Evolutionary conservation across 108 stramenopile genomes (phyloP).

Genomic region (Skeletonema costatum): DNA sequence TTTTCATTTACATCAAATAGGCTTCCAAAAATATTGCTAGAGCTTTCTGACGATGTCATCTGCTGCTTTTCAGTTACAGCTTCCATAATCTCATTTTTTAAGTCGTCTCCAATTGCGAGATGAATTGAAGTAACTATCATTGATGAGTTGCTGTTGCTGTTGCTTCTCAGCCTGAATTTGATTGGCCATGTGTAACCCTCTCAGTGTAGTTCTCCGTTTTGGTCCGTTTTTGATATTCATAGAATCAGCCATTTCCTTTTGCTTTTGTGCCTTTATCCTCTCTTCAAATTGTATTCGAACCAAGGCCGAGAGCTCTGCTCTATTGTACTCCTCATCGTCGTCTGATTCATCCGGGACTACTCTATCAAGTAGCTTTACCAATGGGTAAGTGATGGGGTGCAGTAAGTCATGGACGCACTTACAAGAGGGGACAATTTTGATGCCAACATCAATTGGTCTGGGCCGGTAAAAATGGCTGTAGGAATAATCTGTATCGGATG

Average conservation of each 20-base stretch:
- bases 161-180: slow-evolving; percentile 24
- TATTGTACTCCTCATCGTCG: slow-evolving; percentile 49
- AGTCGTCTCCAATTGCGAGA: slow-evolving; percentile 42
- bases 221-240: neutral
- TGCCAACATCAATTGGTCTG: slow-evolving; percentile 77
- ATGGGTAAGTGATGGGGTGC: slow-evolving; percentile 84
- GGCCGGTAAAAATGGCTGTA: slow-evolving; percentile 81
- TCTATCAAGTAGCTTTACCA: slow-evolving; percentile 74
- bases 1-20: neutral
- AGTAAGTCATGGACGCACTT: slow-evolving; percentile 62
- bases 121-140: slow-evolving; percentile 20
- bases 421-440: slow-evolving; percentile 69
- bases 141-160: neutral
- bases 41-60: neutral
- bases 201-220: neutral
- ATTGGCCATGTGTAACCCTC: slow-evolving; percentile 20
- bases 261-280: slow-evolving; percentile 48
- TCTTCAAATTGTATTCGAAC: slow-evolving; percentile 85
- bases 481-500: slow-evolving; percentile 50
- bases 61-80: slow-evolving; percentile 37
- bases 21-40: neutral
- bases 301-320: slow-evolving; percentile 76
- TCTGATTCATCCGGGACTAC: slow-evolving; percentile 52
- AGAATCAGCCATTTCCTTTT: slow-evolving; percentile 19
- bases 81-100: slow-evolving; percentile 52